These are phyloP conservation scores for Pichia membranifaciens DNA, from an alignment of 805 yeast genomes.

Conservation along the genomic window DNA sequence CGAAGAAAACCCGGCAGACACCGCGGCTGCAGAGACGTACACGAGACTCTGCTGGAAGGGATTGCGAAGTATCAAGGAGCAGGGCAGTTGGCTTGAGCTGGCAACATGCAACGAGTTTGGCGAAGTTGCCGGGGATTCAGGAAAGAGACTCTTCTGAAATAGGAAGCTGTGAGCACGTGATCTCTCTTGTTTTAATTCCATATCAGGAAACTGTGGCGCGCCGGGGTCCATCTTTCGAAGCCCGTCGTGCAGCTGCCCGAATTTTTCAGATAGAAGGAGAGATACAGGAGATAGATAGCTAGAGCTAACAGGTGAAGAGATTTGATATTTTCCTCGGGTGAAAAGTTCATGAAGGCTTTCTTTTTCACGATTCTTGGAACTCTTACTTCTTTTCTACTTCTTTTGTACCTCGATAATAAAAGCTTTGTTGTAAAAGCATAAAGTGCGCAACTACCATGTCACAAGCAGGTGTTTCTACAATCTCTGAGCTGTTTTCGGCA, in stretches of 20 bases:
- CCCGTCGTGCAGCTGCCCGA: not conserved
- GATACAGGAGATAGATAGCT: no score
- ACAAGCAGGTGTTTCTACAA: conserved; percentile 9
- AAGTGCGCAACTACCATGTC: conserved; percentile 11
- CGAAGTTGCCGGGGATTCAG: not conserved
- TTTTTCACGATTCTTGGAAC: no score
- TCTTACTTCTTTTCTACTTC: no score
- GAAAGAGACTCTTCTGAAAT: no score
- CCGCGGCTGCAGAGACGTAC: conserved; percentile 12
- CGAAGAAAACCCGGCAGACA: not conserved
- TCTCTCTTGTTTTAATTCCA: not conserved
- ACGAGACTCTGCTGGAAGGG: conserved; percentile 25
- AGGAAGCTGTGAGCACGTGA: not conserved
- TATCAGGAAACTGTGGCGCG: not conserved
- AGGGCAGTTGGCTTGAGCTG: not conserved
- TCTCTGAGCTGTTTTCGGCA: conserved; percentile 31
- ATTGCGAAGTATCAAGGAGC: conserved; percentile 18
- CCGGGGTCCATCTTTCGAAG: not conserved
- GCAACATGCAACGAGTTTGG: conserved; percentile 2
- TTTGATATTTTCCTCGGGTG: no score
- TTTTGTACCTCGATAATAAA: no score
- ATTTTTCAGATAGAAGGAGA: no score
- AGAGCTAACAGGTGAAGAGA: no score
- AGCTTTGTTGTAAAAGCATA: no score
- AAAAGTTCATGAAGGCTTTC: no score